These are phyloP conservation scores for Coemansia umbellata DNA, from an alignment of 192 early-diverging fungal species.

Conservation along the genomic window DNA sequence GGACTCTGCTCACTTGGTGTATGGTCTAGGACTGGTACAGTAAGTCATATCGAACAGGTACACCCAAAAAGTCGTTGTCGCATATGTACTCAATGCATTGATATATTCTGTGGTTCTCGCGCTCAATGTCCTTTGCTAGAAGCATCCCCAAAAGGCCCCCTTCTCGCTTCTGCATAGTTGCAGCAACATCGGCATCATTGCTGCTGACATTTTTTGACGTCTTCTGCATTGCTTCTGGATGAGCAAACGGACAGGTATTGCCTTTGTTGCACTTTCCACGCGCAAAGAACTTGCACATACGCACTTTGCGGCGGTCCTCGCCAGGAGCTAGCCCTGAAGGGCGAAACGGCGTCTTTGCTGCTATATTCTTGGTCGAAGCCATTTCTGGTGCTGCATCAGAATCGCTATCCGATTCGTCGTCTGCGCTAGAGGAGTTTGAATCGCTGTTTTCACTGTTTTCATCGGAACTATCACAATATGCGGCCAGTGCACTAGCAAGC, in stretches of 20 bases:
- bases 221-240: slow-evolving; percentile 10
- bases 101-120: slow-evolving; percentile 39
- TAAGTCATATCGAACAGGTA: slow-evolving; percentile 9
- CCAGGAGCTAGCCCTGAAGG: slow-evolving; percentile 23
- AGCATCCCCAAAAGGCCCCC: slow-evolving; percentile 17
- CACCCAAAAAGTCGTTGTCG: slow-evolving; percentile 15
- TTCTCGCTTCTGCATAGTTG: no score
- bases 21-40: neutral
- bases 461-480: slow-evolving; percentile 13
- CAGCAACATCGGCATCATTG: no score
- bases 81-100: slow-evolving; percentile 45
- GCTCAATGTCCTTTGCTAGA: slow-evolving; percentile 49
- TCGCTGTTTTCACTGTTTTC: no score
- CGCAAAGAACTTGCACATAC: slow-evolving; percentile 33
- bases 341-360: slow-evolving; percentile 11
- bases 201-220: no score
- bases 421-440: neutral
- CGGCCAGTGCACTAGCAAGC: slow-evolving; percentile 13
- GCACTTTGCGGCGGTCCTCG: slow-evolving; percentile 33
- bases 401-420: neutral
- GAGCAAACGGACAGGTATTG: slow-evolving; percentile 24
- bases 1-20: no score
- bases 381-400: slow-evolving; percentile 16
- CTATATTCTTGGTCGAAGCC: slow-evolving; percentile 8
- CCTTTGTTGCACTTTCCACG: slow-evolving; percentile 23